Conservation (phyloP, 176 grass and related monocot species). For the Bolboschoenus planiculmis region DNA sequence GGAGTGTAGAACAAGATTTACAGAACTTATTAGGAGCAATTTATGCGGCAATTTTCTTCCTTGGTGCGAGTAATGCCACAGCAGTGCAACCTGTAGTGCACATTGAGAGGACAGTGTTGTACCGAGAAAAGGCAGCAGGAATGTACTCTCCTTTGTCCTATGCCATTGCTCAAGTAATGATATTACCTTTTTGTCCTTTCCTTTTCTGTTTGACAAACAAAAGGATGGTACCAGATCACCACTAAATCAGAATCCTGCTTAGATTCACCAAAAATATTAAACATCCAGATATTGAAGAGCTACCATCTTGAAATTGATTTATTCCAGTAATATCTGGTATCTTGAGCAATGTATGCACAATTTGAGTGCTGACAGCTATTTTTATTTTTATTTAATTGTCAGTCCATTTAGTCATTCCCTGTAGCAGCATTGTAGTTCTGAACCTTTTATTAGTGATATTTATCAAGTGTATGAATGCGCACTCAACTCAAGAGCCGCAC, state of each 20-base stretch:
- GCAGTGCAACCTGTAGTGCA: slow-evolving; percentile 65
- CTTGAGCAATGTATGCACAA: neutral
- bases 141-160: slow-evolving; percentile 93
- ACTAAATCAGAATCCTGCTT: neutral
- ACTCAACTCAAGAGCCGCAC: neutral
- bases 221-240: neutral
- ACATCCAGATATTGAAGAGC: neutral
- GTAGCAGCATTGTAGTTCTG: neutral
- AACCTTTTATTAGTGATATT: neutral
- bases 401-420: neutral
- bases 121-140: slow-evolving; percentile 84
- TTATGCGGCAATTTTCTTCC: slow-evolving; percentile 72
- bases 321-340: neutral
- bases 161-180: slow-evolving; percentile 75
- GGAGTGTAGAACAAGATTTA: slow-evolving; percentile 39
- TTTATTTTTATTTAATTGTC: neutral
- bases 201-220: slow-evolving; percentile 6
- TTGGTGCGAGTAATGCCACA: slow-evolving; percentile 56
- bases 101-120: slow-evolving; percentile 75
- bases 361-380: neutral
- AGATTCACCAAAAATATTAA: neutral
- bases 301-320: neutral
- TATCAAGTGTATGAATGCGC: neutral
- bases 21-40: slow-evolving; percentile 65
- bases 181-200: neutral